A percentile compares a stretch with the other conserved stretches of the same genome.
These are phyloP conservation scores for barley (Hordeum vulgare) DNA, from an alignment of 176 grass and related monocot species.

Conservation along the genomic window MorexV3_pseudomolecules_assembly NC_058522.1:342358301-342358800, in stretches of 20 bases:
- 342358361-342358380: neutral
- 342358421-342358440: neutral
- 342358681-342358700: neutral
- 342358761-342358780: neutral
- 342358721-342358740: neutral
- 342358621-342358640: too few relatives aligned
- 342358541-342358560: neutral
- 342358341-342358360: neutral
- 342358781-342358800: neutral
- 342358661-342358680: too few relatives aligned
- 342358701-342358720: neutral
- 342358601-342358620: neutral
- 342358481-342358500: neutral
- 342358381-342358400: neutral
- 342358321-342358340: neutral
- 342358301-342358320: too few relatives aligned
- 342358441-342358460: neutral
- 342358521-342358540: neutral
- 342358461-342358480: neutral
- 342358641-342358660: neutral
- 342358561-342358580: constrained; percentile 22
- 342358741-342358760: neutral
- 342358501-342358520: neutral
- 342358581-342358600: neutral
- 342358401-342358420: neutral